These are phyloP conservation scores for Sherardia arvensis DNA, from an alignment of 257 asterid genomes.

Conservation along the genomic window DNA sequence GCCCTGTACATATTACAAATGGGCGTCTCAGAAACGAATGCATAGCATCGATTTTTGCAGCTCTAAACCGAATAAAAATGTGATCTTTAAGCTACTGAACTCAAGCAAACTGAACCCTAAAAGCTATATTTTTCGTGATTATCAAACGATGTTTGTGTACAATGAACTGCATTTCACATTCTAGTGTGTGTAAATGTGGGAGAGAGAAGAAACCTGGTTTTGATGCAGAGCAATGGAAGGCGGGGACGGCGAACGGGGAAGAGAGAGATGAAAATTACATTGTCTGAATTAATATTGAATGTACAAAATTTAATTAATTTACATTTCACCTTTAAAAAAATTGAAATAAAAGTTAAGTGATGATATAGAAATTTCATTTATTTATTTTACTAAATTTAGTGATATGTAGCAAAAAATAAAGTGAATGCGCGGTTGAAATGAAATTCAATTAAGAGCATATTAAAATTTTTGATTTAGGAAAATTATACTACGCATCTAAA, in stretches of 20 bases:
- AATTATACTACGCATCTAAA: too few species aligned
- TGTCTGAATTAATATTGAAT: not conserved
- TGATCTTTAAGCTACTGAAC: not conserved
- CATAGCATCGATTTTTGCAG: conserved; percentile 29
- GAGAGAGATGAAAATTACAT: not conserved
- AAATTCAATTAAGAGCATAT: too few species aligned
- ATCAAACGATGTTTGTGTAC: not conserved
- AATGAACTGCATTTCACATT: not conserved
- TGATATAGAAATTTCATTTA: too few species aligned
- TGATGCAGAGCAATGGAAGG: conserved; percentile 2
- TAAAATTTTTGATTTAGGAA: too few species aligned
- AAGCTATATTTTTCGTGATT: not conserved
- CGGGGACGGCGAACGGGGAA: not conserved
- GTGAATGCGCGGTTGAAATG: too few species aligned
- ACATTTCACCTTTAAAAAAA: too few species aligned
- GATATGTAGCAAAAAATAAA: too few species aligned
- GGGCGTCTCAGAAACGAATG: conserved; percentile 34
- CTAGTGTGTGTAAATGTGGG: not conserved
- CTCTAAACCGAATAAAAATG: not conserved
- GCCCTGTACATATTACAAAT: conserved; percentile 56
- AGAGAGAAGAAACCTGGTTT: not conserved
- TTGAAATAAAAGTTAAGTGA: too few species aligned
- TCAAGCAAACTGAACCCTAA: not conserved
- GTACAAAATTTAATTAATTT: too few species aligned
- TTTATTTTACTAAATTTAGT: too few species aligned